Percentiles rank a stretch among this genome's conserved stretches.
These are phyloP conservation scores for Piromyces finnis DNA, from an alignment of 192 early-diverging fungal genomes.

Conservation along the genomic window DNA sequence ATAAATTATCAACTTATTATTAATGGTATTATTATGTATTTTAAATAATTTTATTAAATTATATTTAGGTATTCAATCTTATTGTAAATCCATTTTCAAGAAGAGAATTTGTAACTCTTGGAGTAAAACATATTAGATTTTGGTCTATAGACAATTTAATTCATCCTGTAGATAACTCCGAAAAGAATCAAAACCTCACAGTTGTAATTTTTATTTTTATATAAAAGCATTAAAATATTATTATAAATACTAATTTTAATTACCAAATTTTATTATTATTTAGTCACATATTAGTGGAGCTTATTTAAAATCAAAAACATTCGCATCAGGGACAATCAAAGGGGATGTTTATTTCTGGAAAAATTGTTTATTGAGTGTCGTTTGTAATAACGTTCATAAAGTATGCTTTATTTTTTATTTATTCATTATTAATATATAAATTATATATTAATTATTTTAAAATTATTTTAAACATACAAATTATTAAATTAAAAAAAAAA, in stretches of 20 bases:
- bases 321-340: not conserved
- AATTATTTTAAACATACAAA: too few relatives aligned
- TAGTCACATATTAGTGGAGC: not conserved
- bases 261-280: too few relatives aligned
- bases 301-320: not conserved
- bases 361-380: not conserved
- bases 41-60: too few relatives aligned
- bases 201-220: not conserved
- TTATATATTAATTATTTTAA: too few relatives aligned
- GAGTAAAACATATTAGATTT: not conserved
- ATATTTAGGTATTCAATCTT: not conserved
- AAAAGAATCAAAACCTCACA: not conserved
- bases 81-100: not conserved
- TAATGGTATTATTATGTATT: too few relatives aligned
- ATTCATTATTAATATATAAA: too few relatives aligned
- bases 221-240: too few relatives aligned
- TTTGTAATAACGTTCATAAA: not conserved
- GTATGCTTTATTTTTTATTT: not conserved
- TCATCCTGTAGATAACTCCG: not conserved
- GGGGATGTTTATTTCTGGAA: not conserved
- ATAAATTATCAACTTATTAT: too few relatives aligned
- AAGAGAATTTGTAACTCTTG: not conserved
- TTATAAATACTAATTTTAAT: too few relatives aligned
- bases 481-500: too few relatives aligned
- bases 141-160: not conserved